phyloP scores from a whole-genome alignment of 805 yeast genomes.

The Tetrapisispora taiwanensis region DNA sequence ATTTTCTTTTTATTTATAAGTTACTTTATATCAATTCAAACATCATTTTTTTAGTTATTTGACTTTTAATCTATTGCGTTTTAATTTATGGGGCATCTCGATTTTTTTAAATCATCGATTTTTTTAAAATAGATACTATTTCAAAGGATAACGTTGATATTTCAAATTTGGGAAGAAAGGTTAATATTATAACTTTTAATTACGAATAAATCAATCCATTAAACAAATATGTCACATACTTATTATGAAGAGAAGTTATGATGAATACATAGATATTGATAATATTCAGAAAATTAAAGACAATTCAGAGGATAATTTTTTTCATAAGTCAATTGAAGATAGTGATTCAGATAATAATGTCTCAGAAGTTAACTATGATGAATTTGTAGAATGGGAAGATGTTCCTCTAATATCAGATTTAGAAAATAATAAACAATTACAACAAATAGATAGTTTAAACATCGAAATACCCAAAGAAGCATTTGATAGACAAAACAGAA shows the following conservation, averaged over 20 bases:
- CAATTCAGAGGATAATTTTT: neutral
- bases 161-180: too few species aligned
- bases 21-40: too few species aligned
- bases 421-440: neutral
- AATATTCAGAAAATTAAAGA: neutral
- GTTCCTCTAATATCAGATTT: slow-evolving; percentile 9
- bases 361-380: neutral
- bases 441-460: too few species aligned
- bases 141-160: too few species aligned
- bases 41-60: too few species aligned
- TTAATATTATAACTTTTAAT: too few species aligned
- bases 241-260: neutral
- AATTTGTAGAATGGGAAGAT: slow-evolving; percentile 24
- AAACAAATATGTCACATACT: neutral
- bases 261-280: neutral
- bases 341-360: neutral
- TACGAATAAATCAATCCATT: neutral
- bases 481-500: too few species aligned
- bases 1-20: too few species aligned
- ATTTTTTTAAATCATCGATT: neutral
- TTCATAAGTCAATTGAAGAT: neutral
- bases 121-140: too few species aligned
- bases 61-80: too few species aligned
- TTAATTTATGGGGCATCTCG: neutral
- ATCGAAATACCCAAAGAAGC: neutral